phyloP scores from a whole-genome alignment of 352 stramenopile species.

The Globisporangium cystogenes region DNA sequence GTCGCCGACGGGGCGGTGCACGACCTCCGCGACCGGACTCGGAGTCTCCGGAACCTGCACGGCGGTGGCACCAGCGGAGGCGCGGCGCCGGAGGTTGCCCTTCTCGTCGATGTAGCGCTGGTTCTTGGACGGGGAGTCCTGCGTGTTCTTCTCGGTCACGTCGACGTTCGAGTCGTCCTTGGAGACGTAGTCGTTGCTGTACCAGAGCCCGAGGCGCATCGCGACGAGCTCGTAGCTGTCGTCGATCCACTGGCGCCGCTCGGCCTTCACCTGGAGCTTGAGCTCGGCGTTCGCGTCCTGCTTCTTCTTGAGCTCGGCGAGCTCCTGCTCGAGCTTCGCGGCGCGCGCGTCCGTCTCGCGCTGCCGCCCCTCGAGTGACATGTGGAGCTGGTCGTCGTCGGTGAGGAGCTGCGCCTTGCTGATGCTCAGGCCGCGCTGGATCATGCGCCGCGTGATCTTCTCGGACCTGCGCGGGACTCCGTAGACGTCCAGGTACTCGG shows the following conservation, averaged over 20 bases:
- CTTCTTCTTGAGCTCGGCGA: conserved; percentile 6
- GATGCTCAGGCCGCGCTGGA: conserved; percentile 29
- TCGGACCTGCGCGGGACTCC: conserved; percentile 24
- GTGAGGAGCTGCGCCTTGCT: conserved; percentile 16
- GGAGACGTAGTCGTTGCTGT: conserved; percentile 20
- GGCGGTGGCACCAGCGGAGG: neutral
- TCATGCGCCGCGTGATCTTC: conserved; percentile 26
- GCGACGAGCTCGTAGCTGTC: conserved; percentile 26
- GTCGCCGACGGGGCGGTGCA: neutral
- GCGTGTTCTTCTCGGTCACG: conserved; percentile 32
- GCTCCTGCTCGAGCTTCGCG: neutral
- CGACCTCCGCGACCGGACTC: neutral
- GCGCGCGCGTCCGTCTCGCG: conserved; percentile 5
- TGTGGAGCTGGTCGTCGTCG: conserved; percentile 23
- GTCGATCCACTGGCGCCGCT: conserved; percentile 23
- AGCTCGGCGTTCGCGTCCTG: conserved; percentile 21
- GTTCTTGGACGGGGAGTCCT: conserved; percentile 26
- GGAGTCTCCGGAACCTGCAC: neutral
- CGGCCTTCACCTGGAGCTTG: conserved; percentile 26
- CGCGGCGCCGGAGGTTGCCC: conserved; percentile 37
- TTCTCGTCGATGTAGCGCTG: conserved; percentile 39
- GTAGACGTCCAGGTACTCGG: conserved; percentile 26
- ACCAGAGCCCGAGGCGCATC: conserved; percentile 23
- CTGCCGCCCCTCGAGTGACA: conserved; percentile 9
- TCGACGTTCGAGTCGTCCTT: conserved; percentile 17